Base-by-base conservation (phyloP, 352 stramenopile genomes). In the Globisporangium alternatum region DNA sequence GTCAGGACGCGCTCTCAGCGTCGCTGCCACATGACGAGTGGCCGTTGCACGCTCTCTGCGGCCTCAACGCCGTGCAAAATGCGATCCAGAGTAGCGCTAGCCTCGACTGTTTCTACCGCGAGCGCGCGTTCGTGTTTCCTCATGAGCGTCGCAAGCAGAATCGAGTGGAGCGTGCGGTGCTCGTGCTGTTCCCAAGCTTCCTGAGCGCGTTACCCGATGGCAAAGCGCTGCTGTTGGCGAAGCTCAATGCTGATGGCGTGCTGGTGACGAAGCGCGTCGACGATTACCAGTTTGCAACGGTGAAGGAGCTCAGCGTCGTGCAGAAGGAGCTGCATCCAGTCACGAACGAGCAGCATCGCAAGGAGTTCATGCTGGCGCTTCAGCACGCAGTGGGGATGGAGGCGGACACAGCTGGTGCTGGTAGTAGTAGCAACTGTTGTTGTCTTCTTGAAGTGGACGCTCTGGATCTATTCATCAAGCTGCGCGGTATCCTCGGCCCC, bases 11-110 rank as follows among this genome's bases (percentile, higher is more conserved):
- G 9, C 63, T 87, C 2, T 68, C 59, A 13, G 62, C 65, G 10
- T 80, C 69, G 2, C 54, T 75, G 0, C 64, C 75, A 19, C 67
- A 74, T 2, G 72, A 83, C 31, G 63, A 87, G 39, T 87, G 78
- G 75, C 78, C 77, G 8, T 70, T 97, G 53, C 82, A 82, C 28
- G 90, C 83, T 12, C 53, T 93, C 1, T 96, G 84, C 41, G 90
- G 90, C 1, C 71, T 88, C 12, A 82, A 83, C 45, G 43, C 72
- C 1, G 63, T 78, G 2, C 76, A 80, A 19, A 95, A 93, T 44
- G 89, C 82, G 1, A 72, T 94, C 3, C 77, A 90, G 48, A 80
- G 76, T 39, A 92, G 77, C 43, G 80, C 85, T 6, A 81, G 68
- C 30, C 62, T 78, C 22, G 72, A 75, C 41, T 88, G 75, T 39